phyloP scores from a whole-genome alignment of 2,329 filamentous ascomycete genomes.

The Talaromyces sp. region DNA sequence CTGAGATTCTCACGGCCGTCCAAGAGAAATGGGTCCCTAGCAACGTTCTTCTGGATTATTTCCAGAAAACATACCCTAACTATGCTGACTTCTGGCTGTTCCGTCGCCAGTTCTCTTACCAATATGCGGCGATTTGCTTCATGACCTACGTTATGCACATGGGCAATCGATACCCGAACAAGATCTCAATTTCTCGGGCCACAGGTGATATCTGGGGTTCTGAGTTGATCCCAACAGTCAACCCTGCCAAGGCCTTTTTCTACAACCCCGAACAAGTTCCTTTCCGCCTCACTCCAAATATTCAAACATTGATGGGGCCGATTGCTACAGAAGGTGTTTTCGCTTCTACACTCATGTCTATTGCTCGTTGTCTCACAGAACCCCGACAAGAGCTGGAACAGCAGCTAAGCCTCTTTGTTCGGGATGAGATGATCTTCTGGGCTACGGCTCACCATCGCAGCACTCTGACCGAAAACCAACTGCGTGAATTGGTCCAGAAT shows the following conservation, averaged over 20 bases:
- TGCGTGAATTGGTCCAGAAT: constrained; percentile 72
- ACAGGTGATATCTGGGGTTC: constrained; percentile 95
- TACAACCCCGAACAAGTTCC: constrained; percentile 93
- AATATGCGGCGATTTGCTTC: constrained; percentile 89
- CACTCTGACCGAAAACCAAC: constrained; percentile 59
- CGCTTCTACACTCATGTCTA: constrained; percentile 91
- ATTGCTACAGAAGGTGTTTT: constrained; percentile 95
- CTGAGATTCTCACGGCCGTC: constrained; percentile 92
- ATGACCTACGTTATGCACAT: constrained; percentile 99
- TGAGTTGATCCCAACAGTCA: constrained; percentile 88
- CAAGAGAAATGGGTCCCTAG: constrained; percentile 89
- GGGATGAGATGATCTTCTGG: constrained; percentile 98
- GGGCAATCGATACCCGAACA: constrained; percentile 91
- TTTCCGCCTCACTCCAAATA: constrained; percentile 93
- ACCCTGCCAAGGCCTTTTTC: constrained; percentile 77
- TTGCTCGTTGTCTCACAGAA: constrained; percentile 88
- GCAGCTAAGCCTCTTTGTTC: constrained; percentile 87
- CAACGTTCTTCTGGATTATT: constrained; percentile 78
- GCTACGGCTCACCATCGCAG: constrained; percentile 72
- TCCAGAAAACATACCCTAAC: constrained; percentile 78
- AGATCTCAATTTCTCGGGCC: constrained; percentile 81
- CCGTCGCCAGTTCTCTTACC: constrained; percentile 93
- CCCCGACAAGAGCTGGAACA: constrained; percentile 80
- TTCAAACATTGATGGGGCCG: constrained; percentile 94
- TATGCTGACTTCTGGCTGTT: constrained; percentile 98